Evolutionary conservation across 2,329 filamentous ascomycete species (phyloP).

Genomic region (Lasiodiplodia hormozganensis): DNA sequence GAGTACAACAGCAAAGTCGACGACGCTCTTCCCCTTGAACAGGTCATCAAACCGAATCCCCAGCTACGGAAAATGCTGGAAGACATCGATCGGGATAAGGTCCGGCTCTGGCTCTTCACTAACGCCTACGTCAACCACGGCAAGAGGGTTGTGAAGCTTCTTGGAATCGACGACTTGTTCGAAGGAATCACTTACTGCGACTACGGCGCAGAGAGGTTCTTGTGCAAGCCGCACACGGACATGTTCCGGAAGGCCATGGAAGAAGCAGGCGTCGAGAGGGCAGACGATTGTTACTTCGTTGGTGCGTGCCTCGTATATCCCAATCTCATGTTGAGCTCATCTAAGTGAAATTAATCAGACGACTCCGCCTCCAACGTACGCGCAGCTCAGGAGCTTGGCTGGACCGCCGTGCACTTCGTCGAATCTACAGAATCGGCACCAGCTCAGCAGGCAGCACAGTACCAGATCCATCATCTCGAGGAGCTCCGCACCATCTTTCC

Average conservation of each 20-base stretch:
- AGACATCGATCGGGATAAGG: constrained; percentile 82
- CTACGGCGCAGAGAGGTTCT: constrained; percentile 73
- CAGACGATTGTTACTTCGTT: constrained; percentile 87
- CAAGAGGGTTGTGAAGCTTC: constrained; percentile 77
- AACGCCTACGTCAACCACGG: constrained; percentile 95
- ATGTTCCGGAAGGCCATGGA: constrained; percentile 91
- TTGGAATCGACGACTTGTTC: constrained; percentile 86
- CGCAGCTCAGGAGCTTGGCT: constrained; percentile 79
- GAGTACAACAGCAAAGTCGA: constrained; percentile 96
- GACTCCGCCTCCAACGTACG: constrained; percentile 86
- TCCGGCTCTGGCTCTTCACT: constrained; percentile 92
- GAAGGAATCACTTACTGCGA: constrained; percentile 96
- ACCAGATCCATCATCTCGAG: constrained; percentile 76
- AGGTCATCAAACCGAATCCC: constrained; percentile 79
- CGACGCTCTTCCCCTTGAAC: constrained; percentile 87
- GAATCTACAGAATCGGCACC: constrained; percentile 75
- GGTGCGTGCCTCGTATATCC: constrained; percentile 62
- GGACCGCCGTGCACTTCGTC: constrained; percentile 85
- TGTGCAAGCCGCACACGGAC: constrained; percentile 84
- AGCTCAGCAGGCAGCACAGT: constrained; percentile 68
- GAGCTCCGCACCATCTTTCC: constrained; percentile 81
- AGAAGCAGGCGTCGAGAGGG: constrained; percentile 74
- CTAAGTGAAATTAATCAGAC: constrained; percentile 59
- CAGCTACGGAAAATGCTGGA: constrained; percentile 77
- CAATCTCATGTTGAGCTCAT: constrained; percentile 2